These are phyloP conservation scores for Prunus fruticosa DNA, from an alignment of 306 rosid species.

Conservation along the genomic window DNA sequence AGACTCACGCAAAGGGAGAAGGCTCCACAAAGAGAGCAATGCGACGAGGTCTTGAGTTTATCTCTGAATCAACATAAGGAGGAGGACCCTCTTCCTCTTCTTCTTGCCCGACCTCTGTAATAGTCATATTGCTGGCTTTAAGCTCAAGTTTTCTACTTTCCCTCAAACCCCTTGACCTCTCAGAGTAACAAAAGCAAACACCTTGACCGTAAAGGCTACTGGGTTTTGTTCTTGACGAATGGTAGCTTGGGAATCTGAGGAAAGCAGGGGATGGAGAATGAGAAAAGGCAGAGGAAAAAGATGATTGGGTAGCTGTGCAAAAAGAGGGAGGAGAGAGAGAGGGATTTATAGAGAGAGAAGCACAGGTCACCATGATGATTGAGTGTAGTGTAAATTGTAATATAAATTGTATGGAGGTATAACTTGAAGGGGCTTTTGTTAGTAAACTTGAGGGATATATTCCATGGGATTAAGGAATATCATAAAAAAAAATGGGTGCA, in stretches of 20 bases:
- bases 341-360: slow-evolving; percentile 66
- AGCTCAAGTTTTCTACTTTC: slow-evolving; percentile 29
- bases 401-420: slow-evolving; percentile 11
- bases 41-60: slow-evolving; percentile 71
- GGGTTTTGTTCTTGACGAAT: slow-evolving; percentile 40
- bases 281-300: slow-evolving; percentile 4
- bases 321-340: slow-evolving; percentile 53
- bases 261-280: slow-evolving; percentile 3
- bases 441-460: not conserved
- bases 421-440: not conserved
- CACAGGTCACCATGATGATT: slow-evolving; percentile 39
- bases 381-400: slow-evolving; percentile 14
- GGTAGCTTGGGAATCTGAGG: slow-evolving; percentile 27
- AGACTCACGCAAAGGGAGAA: slow-evolving; percentile 94
- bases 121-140: slow-evolving; percentile 64
- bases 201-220: slow-evolving; percentile 24
- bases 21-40: slow-evolving; percentile 98
- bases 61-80: slow-evolving; percentile 51
- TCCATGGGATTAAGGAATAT: not conserved
- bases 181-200: slow-evolving; percentile 19
- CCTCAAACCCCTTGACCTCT: slow-evolving; percentile 16
- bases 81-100: slow-evolving; percentile 72
- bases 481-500: not conserved
- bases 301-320: slow-evolving; percentile 24
- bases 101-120: slow-evolving; percentile 45